Evolutionary conservation across 2,329 filamentous ascomycete genomes (phyloP), one percentile per base, ranked within the genome.

Genomic region (Botryotinia calthae): DNA sequence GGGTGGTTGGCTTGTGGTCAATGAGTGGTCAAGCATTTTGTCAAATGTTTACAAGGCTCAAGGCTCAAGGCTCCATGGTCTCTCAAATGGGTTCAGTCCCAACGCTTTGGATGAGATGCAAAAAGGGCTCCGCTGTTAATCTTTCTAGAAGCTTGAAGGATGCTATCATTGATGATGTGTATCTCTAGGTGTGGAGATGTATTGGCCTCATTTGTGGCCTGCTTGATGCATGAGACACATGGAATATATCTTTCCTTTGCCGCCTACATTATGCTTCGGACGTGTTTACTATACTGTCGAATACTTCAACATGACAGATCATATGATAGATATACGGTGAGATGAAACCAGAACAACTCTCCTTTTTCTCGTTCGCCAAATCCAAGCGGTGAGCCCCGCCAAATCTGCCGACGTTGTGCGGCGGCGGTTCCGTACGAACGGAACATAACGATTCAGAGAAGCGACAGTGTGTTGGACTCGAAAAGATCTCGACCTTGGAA

Each of bases 71-170:
- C 46, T 67, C 37, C 62, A 48, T 48, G 31, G 31, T 48, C 48
- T 28, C 28, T 62, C 56, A 12, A 34, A 65, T 71, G 58, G 25
- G 20, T 56, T 65, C 64, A 48, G 59, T 71, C 69, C 70, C 70
- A 65, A 71, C 61, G 70, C 59, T 71, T 71, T 37, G 70, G 61
- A 46, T 66, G 70, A 64, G 70, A 46, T 66, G 40, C 40, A 18
- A 42, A 66, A 20, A 22, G 59, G 46, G 69, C 54, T 71, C 69
- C 69, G 69, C 69, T 66, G 46, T 71, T 66, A 56, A 66, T 66
- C 46, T 71, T 71, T 71, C 70, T 71, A 66, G 70, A 71, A 71
- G 70, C 65, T 42, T 68, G 34, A 28, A 56, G 34, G 48, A 42
- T 56, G 42, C 65, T n/a, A 37, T 44, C 6, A 16, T 51, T 40